Conservation (phyloP, 2,329 filamentous ascomycete genomes). For the Scedosporium dehoogii region DNA sequence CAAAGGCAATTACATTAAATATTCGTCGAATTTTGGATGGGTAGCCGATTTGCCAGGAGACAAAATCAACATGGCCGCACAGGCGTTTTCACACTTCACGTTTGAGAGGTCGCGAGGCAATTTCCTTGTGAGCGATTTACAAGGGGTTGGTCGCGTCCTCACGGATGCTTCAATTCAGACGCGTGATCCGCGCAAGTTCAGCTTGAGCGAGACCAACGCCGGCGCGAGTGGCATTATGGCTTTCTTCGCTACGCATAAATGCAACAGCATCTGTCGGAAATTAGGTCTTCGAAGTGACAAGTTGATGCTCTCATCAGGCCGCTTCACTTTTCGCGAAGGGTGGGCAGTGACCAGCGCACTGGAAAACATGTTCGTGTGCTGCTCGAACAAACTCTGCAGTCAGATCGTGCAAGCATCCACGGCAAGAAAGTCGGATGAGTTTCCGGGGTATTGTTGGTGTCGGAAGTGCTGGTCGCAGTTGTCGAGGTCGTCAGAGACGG, state of each 20-base stretch:
- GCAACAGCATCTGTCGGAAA: slow-evolving; percentile 6
- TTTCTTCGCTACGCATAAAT: slow-evolving; percentile 25
- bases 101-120: slow-evolving; percentile 27
- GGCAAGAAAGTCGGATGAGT: slow-evolving; percentile 14
- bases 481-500: slow-evolving; percentile 11
- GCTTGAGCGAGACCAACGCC: slow-evolving; percentile 22
- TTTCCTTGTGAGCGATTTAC: slow-evolving; percentile 25
- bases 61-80: slow-evolving; percentile 20
- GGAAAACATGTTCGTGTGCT: slow-evolving; percentile 19
- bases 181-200: slow-evolving; percentile 20
- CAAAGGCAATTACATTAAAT: slow-evolving; percentile 25
- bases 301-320: neutral
- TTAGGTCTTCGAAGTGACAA: slow-evolving; percentile 6
- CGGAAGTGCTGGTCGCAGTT: slow-evolving; percentile 22
- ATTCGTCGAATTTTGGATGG: slow-evolving; percentile 20
- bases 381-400: slow-evolving; percentile 29
- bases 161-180: slow-evolving; percentile 29
- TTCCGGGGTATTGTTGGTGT: slow-evolving; percentile 21
- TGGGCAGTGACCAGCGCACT: slow-evolving; percentile 18
- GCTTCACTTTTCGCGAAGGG: slow-evolving; percentile 13
- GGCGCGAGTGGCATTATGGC: slow-evolving; percentile 24
- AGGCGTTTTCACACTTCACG: slow-evolving; percentile 31
- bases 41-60: slow-evolving; percentile 18
- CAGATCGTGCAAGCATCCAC: slow-evolving; percentile 18
- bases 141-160: slow-evolving; percentile 23